Evolutionary conservation across 2,329 filamentous ascomycete genomes (phyloP), one percentile per base, ranked within the genome.

Genomic region (Orbilia blumenaviensis): DNA sequence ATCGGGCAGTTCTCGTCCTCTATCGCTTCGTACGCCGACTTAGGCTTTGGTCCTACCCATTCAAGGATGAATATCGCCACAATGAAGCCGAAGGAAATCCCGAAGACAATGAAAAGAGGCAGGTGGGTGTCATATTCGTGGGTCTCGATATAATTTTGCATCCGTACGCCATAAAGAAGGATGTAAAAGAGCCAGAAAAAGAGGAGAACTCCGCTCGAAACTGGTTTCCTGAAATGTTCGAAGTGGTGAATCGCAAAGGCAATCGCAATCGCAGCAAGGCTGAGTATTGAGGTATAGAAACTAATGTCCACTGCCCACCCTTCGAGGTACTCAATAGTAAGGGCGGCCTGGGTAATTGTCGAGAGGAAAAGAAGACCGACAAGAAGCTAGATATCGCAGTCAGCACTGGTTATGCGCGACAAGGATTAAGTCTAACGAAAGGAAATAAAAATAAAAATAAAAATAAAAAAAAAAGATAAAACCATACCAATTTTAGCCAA

Each of bases 181-280:
- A 95, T 85, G 77, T 96, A 89, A 80, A 96, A 89, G 21, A 96
- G 87, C 94, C 94, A 97, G 86, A 93, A 97, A 83, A 97, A 92
- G 60, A 97, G 86, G 1, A 92, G 93, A 23, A 96, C 91, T 10
- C 92, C 93, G 82, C 96, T 96, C 29, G 94, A 89, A 80, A 94
- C 91, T 67, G 93, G 88, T 78, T 92, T 90, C 27, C 94, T 89
- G 82, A 89, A 89, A 82, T 97, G 92, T 82, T 97, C 94, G 77
- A 92, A 85, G 85, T 94, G 95, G 84, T 97, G 94, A 66, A 96
- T 88, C 54, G 88, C 84, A 81, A 92, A 93, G 62, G 96, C 87
- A 78, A 96, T 87, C 46, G 85, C 85, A 69, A 96, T 86, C 5
- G 93, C 95, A 42, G 89, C 79, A 34, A 95, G 84, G 3, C 90